A percentile compares a stretch with the other conserved stretches of the same genome.
phyloP scores from a whole-genome alignment of 1,284 basidiomycete species.

The Cerrena zonata region DNA sequence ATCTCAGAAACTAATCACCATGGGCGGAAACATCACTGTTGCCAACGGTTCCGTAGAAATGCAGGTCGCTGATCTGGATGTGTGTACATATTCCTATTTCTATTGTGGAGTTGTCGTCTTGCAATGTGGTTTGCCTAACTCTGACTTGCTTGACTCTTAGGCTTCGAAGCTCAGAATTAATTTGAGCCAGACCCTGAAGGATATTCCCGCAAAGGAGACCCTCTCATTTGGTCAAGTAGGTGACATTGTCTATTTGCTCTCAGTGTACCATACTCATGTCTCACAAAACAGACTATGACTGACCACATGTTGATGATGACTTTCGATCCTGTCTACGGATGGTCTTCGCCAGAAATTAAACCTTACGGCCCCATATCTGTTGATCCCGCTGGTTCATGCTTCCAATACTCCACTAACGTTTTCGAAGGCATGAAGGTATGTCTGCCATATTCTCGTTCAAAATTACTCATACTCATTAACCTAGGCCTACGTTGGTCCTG shows the following conservation, averaged over 20 bases:
- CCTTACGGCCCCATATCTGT: conserved; percentile 65
- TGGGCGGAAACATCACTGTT: too few relatives aligned
- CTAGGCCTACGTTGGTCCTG: conserved; percentile 70
- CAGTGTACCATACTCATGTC: not conserved
- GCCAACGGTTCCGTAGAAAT: not conserved
- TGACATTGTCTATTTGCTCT: not conserved
- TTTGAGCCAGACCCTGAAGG: conserved; percentile 10
- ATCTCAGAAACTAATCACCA: too few relatives aligned
- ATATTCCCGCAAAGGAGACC: conserved; percentile 13
- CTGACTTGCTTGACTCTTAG: conserved; percentile 6
- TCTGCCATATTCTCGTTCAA: conserved; percentile 32
- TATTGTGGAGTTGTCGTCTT: not conserved
- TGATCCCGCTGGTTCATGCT: conserved; percentile 70
- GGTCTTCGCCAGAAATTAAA: conserved; percentile 77
- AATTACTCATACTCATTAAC: not conserved
- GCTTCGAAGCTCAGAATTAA: conserved; percentile 15
- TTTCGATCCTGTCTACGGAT: conserved; percentile 63
- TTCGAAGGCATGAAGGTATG: conserved; percentile 86
- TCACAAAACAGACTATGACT: conserved; percentile 30
- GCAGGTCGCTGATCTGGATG: not conserved
- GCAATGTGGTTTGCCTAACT: too few relatives aligned
- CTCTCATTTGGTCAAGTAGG: conserved; percentile 15
- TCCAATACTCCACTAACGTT: conserved; percentile 73
- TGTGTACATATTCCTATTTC: not conserved
- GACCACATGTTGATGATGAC: conserved; percentile 79